phyloP scores from a whole-genome alignment of 2,329 filamentous ascomycete genomes.

The Botrytis pseudocinerea region DNA sequence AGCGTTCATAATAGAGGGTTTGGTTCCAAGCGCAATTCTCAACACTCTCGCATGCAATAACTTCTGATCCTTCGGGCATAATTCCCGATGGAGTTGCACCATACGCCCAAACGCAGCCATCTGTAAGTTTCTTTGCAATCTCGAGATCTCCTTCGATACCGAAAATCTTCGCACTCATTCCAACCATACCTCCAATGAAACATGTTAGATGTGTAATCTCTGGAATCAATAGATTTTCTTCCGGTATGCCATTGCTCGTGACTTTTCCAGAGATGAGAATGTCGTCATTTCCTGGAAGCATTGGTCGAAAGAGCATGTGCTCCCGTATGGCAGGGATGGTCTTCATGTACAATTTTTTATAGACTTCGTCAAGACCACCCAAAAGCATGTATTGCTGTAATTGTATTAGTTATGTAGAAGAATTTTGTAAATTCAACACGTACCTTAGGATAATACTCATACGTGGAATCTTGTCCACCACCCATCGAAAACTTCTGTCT shows the following conservation, averaged over 20 bases:
- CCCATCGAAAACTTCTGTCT: conserved; percentile 57
- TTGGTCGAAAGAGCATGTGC: conserved; percentile 75
- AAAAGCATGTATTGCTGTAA: conserved; percentile 68
- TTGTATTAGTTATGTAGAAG: conserved; percentile 30
- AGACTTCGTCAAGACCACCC: conserved; percentile 71
- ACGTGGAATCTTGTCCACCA: conserved; percentile 67
- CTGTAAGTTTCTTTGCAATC: conserved; percentile 61
- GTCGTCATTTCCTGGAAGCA: conserved; percentile 65
- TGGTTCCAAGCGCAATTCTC: conserved; percentile 40
- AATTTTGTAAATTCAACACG: conserved; percentile 9
- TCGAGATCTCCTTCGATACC: conserved; percentile 60
- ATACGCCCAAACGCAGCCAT: conserved; percentile 72
- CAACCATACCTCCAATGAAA: conserved; percentile 71
- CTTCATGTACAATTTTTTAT: conserved; percentile 69
- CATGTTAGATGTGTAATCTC: conserved; percentile 60
- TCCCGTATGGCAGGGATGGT: conserved; percentile 68
- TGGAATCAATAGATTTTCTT: conserved; percentile 45
- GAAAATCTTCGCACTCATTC: conserved; percentile 64
- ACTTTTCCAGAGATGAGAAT: conserved; percentile 72
- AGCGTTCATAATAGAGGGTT: conserved; percentile 33
- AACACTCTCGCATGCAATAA: conserved; percentile 49
- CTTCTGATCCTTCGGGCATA: conserved; percentile 60
- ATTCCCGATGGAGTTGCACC: conserved; percentile 59
- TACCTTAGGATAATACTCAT: conserved; percentile 70
- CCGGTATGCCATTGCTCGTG: conserved; percentile 48